Conservation (phyloP, 768 basidiomycete species). For the Trametes elegans region DNA sequence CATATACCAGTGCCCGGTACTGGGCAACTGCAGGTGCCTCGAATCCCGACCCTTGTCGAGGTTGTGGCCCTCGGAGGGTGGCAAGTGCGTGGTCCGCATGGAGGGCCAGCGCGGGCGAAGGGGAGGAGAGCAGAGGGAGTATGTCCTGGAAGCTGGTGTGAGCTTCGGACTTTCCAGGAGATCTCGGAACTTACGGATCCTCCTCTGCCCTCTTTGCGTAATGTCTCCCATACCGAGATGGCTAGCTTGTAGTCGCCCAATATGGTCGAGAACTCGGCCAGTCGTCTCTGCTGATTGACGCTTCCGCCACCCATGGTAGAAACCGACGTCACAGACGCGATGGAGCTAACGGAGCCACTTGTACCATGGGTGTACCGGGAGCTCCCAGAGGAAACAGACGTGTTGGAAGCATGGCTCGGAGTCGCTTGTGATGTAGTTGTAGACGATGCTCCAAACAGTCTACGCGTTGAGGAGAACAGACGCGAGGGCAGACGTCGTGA, state of each 20-base stretch:
- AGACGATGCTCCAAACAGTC: slow-evolving; percentile 67
- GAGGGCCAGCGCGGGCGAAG: slow-evolving; percentile 57
- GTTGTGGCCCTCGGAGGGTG: slow-evolving; percentile 38
- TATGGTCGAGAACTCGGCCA: slow-evolving; percentile 94
- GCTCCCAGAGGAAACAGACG: slow-evolving; percentile 35
- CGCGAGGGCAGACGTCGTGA: slow-evolving; percentile 79
- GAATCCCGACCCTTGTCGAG: slow-evolving; percentile 16
- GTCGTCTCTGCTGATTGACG: slow-evolving; percentile 73
- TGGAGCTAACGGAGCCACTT: slow-evolving; percentile 33
- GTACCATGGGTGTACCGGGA: slow-evolving; percentile 25
- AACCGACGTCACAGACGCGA: slow-evolving; percentile 26
- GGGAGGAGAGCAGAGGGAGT: slow-evolving; percentile 66
- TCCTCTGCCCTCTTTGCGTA: slow-evolving; percentile 83
- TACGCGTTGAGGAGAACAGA: slow-evolving; percentile 82
- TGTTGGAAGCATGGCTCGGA: slow-evolving; percentile 39
- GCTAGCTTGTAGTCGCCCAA: slow-evolving; percentile 90
- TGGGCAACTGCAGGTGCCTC: slow-evolving; percentile 64
- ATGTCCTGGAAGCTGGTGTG: slow-evolving; percentile 58
- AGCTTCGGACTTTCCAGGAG: neutral
- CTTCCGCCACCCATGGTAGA: slow-evolving; percentile 32
- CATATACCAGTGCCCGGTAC: slow-evolving; percentile 62
- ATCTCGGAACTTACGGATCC: slow-evolving; percentile 63
- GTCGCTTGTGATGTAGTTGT: slow-evolving; percentile 33
- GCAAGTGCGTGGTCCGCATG: slow-evolving; percentile 64
- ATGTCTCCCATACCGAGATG: slow-evolving; percentile 75